phyloP scores from a whole-genome alignment of 2,329 filamentous ascomycete species.

The Aspergillus sclerotialis region DNA sequence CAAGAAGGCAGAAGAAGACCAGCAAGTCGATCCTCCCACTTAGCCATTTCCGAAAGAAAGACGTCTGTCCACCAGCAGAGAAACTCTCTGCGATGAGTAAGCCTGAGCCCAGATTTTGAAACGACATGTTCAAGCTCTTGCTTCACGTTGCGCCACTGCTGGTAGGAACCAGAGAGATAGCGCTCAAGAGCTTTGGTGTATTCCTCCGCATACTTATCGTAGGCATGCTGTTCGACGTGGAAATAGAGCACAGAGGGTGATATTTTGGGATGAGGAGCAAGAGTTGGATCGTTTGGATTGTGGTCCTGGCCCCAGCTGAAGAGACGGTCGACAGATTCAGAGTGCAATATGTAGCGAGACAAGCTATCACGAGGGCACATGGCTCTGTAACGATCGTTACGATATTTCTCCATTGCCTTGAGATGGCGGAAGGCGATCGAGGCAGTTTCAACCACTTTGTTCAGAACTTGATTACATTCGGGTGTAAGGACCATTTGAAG shows the following conservation, averaged over 20 bases:
- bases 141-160: constrained; percentile 10
- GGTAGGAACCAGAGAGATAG: constrained; percentile 9
- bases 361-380: constrained; percentile 16
- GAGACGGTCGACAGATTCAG: constrained; percentile 18
- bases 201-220: constrained; percentile 6
- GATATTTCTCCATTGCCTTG: constrained; percentile 10
- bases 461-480: constrained; percentile 6
- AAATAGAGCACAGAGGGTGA: constrained; percentile 16
- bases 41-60: constrained; percentile 18
- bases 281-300: constrained; percentile 8
- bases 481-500: constrained; percentile 7
- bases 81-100: constrained; percentile 13
- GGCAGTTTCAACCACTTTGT: constrained; percentile 10
- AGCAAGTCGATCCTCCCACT: constrained; percentile 19
- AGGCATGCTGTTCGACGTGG: constrained; percentile 13
- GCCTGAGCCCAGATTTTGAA: constrained; percentile 4
- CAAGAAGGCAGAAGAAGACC: constrained; percentile 18
- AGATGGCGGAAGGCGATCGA: constrained; percentile 7
- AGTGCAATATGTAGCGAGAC: constrained; percentile 8
- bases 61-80: constrained; percentile 16
- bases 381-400: constrained; percentile 14
- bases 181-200: constrained; percentile 5
- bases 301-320: constrained; percentile 14
- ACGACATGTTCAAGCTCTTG: constrained; percentile 7
- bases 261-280: constrained; percentile 19